phyloP scores from a whole-genome alignment of 1,139 yeast species.

The Taphrina populina region DNA sequence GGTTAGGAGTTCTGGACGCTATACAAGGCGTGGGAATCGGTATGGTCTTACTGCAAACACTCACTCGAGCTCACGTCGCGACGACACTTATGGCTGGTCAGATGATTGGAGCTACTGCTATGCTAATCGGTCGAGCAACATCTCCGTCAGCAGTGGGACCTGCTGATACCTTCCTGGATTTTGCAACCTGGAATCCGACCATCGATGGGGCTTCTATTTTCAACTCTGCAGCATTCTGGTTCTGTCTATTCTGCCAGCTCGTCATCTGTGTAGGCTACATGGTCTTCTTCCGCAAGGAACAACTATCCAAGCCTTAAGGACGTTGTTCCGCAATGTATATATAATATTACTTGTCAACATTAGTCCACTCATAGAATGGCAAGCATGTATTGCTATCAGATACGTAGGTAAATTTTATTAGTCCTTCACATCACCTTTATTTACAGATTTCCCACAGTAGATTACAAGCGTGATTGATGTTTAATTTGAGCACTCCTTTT shows the following conservation, averaged over 20 bases:
- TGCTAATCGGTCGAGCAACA: constrained; percentile 33
- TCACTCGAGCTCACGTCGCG: constrained; percentile 35
- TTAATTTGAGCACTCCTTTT: too few relatives aligned
- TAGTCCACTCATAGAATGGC: too few relatives aligned
- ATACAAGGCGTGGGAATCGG: constrained; percentile 36
- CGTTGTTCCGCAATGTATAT: too few relatives aligned
- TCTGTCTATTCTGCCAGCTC: constrained; percentile 34
- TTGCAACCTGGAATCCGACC: constrained; percentile 33
- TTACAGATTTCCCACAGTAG: too few relatives aligned
- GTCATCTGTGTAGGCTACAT: constrained; percentile 34
- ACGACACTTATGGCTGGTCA: constrained; percentile 35
- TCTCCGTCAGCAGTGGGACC: constrained; percentile 35
- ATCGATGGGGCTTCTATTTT: constrained; percentile 29
- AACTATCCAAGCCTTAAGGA: constrained; percentile 33
- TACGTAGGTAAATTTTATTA: too few relatives aligned
- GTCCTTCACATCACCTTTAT: too few relatives aligned
- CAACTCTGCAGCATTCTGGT: constrained; percentile 34
- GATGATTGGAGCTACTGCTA: constrained; percentile 34
- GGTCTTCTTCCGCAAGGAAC: constrained; percentile 36
- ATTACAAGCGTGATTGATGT: too few relatives aligned
- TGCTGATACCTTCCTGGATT: constrained; percentile 34
- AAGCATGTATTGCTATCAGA: too few relatives aligned
- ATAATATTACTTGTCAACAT: too few relatives aligned
- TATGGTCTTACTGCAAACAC: constrained; percentile 35
- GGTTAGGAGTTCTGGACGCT: constrained; percentile 36